These are phyloP conservation scores for Exophiala mesophila DNA, from an alignment of 2,329 filamentous ascomycete genomes.

Conservation along the genomic window DNA sequence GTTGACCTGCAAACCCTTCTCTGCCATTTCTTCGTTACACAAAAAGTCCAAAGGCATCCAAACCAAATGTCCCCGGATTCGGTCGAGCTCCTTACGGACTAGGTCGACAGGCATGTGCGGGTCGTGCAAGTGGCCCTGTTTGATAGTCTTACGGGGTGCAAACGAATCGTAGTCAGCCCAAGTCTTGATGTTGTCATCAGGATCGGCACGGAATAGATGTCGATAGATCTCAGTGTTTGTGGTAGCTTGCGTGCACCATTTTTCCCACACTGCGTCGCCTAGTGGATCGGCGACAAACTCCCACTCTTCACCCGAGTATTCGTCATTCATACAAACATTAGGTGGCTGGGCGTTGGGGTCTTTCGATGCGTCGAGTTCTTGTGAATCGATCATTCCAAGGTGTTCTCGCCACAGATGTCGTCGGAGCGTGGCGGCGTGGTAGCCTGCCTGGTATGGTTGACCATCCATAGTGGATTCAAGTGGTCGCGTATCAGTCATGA, in stretches of 20 bases:
- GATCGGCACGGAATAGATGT: slow-evolving; percentile 80
- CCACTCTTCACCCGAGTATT: slow-evolving; percentile 66
- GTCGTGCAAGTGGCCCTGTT: slow-evolving; percentile 82
- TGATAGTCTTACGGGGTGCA: slow-evolving; percentile 61
- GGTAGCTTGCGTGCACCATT: slow-evolving; percentile 69
- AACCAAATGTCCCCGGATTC: slow-evolving; percentile 82
- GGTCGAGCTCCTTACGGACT: slow-evolving; percentile 68
- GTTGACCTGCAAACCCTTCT: slow-evolving; percentile 82
- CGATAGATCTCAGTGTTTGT: slow-evolving; percentile 77
- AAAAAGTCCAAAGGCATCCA: slow-evolving; percentile 94
- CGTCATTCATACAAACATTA: slow-evolving; percentile 63
- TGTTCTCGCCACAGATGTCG: slow-evolving; percentile 88
- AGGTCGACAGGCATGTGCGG: slow-evolving; percentile 68
- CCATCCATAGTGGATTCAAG: slow-evolving; percentile 71
- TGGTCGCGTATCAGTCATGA: slow-evolving; percentile 71
- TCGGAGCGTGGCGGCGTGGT: slow-evolving; percentile 74
- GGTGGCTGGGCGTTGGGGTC: slow-evolving; percentile 75
- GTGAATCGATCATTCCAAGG: slow-evolving; percentile 72
- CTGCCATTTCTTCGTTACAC: slow-evolving; percentile 79
- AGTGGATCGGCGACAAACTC: slow-evolving; percentile 70
- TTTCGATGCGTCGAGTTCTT: slow-evolving; percentile 60
- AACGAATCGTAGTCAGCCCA: slow-evolving; percentile 88
- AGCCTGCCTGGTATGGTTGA: slow-evolving; percentile 63
- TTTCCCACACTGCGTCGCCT: slow-evolving; percentile 58
- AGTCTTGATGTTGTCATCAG: slow-evolving; percentile 79